Evolutionary conservation across 2,329 filamentous ascomycete species (phyloP), one percentile per base, ranked within the genome.

Genomic region (Biscogniauxia mediterranea): DNA sequence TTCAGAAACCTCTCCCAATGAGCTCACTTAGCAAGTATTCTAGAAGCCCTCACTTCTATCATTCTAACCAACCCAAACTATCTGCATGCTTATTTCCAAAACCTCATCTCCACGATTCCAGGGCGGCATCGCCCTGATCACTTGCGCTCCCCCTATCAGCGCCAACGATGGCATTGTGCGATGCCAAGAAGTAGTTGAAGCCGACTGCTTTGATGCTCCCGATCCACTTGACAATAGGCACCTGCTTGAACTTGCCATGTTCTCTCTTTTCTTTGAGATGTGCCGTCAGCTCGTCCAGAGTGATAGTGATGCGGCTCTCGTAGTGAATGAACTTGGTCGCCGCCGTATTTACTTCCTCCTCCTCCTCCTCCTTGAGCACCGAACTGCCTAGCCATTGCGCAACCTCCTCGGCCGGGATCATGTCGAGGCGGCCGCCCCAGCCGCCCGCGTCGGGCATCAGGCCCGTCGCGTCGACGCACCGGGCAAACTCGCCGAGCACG

Each of bases 141-240:
- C 28, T 13, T 32, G 28, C 3, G 28, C 28, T 32, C 28, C 7
- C 28, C 11, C 2, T 13, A 32, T 32, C 28, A 13, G 28, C 28
- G 3, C 28, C 28, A 32, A 63, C 58, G 15, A 52, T 62, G 32
- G 51, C 58, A 23, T 63, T 52, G 3, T 61, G 58, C 9, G 61
- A 61, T n/a, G 67, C 56, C 38, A 69, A 51, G 20, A 68, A 52
- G 42, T 69, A 68, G 0, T 52, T 54, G 26, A 66, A 64, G 20
- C 64, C 64, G 19, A 59, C 46, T 13, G 52, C 49, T 53, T 68
- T 69, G 60, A 66, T 63, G 23, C 52, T 32, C 2, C 65, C 66
- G 7, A 69, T 58, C 64, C 64, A 69, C 25, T 59, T 60, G 26
- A 68, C 26, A 7, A 56, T 56, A 11, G 62, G 61, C 20, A 69